These are phyloP conservation scores for Verticillium nubilum DNA, from an alignment of 2,329 filamentous ascomycete genomes.

Conservation along the genomic window DNA sequence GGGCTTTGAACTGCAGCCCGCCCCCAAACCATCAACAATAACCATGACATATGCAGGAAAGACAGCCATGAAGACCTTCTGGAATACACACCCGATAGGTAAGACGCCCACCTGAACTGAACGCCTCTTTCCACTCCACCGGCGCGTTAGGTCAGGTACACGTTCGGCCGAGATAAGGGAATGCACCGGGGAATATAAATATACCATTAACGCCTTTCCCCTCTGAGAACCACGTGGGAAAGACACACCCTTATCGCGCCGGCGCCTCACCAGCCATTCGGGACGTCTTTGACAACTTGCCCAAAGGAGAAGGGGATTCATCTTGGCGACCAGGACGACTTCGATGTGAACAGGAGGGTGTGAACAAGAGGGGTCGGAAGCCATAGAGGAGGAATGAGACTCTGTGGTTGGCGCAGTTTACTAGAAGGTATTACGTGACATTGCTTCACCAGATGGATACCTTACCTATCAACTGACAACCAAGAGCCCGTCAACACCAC, in stretches of 20 bases:
- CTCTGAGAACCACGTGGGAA: not conserved
- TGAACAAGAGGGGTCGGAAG: too few species aligned
- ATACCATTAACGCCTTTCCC: too few species aligned
- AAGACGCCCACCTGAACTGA: not conserved
- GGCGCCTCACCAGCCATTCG: not conserved
- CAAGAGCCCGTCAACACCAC: not conserved
- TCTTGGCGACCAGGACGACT: not conserved
- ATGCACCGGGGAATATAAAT: too few species aligned
- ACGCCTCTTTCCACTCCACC: not conserved
- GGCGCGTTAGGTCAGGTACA: not conserved
- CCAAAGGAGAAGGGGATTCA: not conserved
- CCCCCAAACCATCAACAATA: not conserved
- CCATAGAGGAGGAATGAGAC: too few species aligned
- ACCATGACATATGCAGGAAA: not conserved
- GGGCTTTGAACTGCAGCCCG: too few species aligned
- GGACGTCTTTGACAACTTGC: not conserved
- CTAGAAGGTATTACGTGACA: too few species aligned
- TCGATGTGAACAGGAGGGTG: too few species aligned
- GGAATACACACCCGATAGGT: not conserved
- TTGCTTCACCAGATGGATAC: too few species aligned
- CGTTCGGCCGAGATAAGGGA: not conserved
- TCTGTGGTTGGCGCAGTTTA: too few species aligned
- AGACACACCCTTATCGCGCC: not conserved
- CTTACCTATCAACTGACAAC: too few species aligned
- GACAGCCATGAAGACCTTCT: not conserved